Evolutionary conservation across 768 basidiomycete species (phyloP).

Genomic region (Pisolithus marmoratus): DNA sequence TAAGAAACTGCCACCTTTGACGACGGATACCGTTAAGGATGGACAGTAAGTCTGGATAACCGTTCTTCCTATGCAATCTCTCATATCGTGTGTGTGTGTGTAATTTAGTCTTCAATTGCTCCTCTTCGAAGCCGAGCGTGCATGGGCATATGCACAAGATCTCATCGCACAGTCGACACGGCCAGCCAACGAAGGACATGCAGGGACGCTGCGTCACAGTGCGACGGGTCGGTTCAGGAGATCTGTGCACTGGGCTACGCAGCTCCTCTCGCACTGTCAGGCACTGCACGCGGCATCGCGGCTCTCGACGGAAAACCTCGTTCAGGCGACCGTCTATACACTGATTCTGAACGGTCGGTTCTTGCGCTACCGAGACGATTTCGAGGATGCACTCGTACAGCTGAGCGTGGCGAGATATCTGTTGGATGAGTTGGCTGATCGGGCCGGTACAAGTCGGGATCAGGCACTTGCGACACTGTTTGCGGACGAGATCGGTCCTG

Average conservation of each 20-base stretch:
- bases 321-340: conserved; percentile 74
- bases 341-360: conserved; percentile 81
- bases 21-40: conserved; percentile 66
- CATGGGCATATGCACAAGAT: conserved; percentile 87
- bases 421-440: conserved; percentile 58
- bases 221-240: conserved; percentile 79
- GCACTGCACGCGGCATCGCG: conserved; percentile 48
- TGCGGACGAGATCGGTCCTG: conserved; percentile 82
- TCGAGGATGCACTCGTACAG: conserved; percentile 68
- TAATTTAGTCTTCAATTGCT: conserved; percentile 71
- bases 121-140: conserved; percentile 87
- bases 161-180: conserved; percentile 49
- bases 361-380: conserved; percentile 69
- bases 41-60: conserved; percentile 65
- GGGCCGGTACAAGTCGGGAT: conserved; percentile 69
- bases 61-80: conserved; percentile 7
- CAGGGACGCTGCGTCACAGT: conserved; percentile 59
- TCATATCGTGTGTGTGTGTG: not conserved
- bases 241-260: conserved; percentile 71
- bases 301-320: conserved; percentile 50
- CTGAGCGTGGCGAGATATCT: conserved; percentile 74
- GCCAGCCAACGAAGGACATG: conserved; percentile 44
- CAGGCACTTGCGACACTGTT: conserved; percentile 84
- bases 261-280: conserved; percentile 71
- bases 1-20: conserved; percentile 71